phyloP scores from a whole-genome alignment of 768 basidiomycete genomes.

The Thelephora aurantiotincta region DNA sequence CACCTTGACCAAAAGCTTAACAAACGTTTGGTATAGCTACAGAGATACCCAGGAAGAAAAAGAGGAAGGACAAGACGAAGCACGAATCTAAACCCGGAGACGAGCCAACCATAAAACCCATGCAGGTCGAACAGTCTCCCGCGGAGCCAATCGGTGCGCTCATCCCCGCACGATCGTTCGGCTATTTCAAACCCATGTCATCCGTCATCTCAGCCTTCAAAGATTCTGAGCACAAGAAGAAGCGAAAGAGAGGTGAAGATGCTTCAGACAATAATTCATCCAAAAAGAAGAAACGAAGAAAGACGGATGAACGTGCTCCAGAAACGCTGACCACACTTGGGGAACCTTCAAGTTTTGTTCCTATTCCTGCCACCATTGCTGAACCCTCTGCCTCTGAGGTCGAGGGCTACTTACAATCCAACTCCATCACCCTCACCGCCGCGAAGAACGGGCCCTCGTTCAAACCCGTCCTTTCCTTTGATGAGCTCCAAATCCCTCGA shows the following conservation, averaged over 20 bases:
- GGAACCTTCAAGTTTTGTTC: slow-evolving; percentile 9
- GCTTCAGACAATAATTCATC: background rate
- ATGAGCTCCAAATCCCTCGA: slow-evolving; percentile 52
- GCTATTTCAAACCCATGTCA: background rate
- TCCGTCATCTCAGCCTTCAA: too few species aligned
- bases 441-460: slow-evolving; percentile 30
- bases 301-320: slow-evolving; percentile 3
- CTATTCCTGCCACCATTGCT: slow-evolving; percentile 13
- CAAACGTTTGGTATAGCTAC: background rate
- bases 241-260: slow-evolving; percentile 1
- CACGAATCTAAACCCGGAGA: slow-evolving; percentile 10
- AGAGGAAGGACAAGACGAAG: slow-evolving; percentile 26
- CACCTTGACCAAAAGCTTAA: background rate
- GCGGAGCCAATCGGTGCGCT: background rate
- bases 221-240: background rate
- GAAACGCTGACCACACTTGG: slow-evolving; percentile 6
- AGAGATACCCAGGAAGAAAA: slow-evolving; percentile 17
- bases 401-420: slow-evolving; percentile 50
- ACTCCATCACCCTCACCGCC: slow-evolving; percentile 61
- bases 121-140: background rate
- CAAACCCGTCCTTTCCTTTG: slow-evolving; percentile 62
- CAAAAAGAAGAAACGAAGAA: slow-evolving; percentile 19
- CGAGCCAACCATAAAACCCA: too few species aligned
- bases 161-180: background rate
- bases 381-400: slow-evolving; percentile 27